phyloP scores from a whole-genome alignment of 176 grass and related monocot genomes.

The Calamus simplicifolius region DNA sequence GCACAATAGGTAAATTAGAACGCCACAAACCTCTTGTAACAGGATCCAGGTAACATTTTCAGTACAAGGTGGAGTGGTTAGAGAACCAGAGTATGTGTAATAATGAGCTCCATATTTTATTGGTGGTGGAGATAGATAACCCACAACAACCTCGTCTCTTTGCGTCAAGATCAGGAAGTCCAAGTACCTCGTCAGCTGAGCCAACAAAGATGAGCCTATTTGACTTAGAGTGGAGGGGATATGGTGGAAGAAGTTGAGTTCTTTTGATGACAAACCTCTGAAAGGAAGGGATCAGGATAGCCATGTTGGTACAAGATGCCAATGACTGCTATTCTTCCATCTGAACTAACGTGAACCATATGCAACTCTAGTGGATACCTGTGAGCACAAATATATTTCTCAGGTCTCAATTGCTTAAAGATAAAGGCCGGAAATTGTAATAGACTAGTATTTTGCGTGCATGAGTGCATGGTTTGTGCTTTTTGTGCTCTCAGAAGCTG shows the following conservation, averaged over 20 bases:
- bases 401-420: too few relatives aligned
- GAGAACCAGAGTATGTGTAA: slow-evolving; percentile 6
- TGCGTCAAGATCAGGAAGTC: not conserved
- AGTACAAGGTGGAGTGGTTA: slow-evolving; percentile 14
- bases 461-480: too few relatives aligned
- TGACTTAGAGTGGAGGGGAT: too few relatives aligned
- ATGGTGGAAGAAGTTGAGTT: too few relatives aligned
- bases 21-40: not conserved
- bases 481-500: too few relatives aligned
- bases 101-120: not conserved
- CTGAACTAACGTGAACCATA: not conserved
- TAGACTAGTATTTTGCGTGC: too few relatives aligned
- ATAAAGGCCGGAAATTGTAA: too few relatives aligned
- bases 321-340: slow-evolving; percentile 1
- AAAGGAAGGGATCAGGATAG: not conserved
- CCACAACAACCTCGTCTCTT: not conserved
- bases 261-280: not conserved
- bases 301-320: not conserved
- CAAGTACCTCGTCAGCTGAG: not conserved
- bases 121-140: not conserved
- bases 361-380: slow-evolving; percentile 22
- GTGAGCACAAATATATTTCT: too few relatives aligned
- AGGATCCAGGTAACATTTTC: slow-evolving; percentile 10
- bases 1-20: too few relatives aligned
- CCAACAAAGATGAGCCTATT: not conserved